A percentile compares a stretch with the other conserved stretches of the same genome.
Conservation (phyloP, 495 filamentous ascomycete species). For the Pseudoneurospora amorphoporcata region DNA sequence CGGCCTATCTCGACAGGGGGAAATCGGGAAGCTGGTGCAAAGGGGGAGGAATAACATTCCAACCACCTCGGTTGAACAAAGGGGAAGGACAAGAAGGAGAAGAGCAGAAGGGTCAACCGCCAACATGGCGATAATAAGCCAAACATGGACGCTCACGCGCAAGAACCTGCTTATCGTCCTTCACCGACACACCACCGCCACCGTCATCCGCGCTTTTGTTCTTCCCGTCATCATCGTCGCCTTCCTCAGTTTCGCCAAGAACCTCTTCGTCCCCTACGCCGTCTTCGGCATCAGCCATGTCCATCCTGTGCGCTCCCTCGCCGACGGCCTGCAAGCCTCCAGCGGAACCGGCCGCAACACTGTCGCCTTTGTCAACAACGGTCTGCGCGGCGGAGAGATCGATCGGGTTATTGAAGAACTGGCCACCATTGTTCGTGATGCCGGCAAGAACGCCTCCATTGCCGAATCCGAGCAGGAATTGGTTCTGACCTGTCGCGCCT, state of each 20-base stretch:
- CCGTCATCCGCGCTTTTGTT: conserved; percentile 56
- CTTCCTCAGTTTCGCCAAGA: conserved; percentile 57
- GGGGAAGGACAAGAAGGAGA: too few relatives aligned
- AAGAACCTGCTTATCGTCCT: conserved; percentile 69
- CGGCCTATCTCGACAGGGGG: too few relatives aligned
- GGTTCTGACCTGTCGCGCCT: conserved; percentile 50
- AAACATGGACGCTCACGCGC: conserved; percentile 59
- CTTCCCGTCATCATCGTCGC: conserved; percentile 59
- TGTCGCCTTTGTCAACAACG: conserved; percentile 74
- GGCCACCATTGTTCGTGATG: conserved; percentile 34
- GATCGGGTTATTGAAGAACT: conserved; percentile 57
- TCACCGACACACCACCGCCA: conserved; percentile 51
- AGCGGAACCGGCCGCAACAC: conserved; percentile 42
- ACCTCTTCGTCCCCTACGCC: conserved; percentile 57
- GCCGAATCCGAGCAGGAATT: conserved; percentile 45
- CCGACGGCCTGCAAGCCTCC: conserved; percentile 44
- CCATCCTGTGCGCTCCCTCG: conserved; percentile 47
- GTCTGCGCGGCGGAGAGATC: conserved; percentile 58
- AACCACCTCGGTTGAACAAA: too few relatives aligned
- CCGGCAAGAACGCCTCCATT: conserved; percentile 46
- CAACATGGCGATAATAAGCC: conserved; percentile 33
- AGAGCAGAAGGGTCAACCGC: not conserved
- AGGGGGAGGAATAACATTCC: too few relatives aligned
- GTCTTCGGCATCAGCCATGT: conserved; percentile 54
- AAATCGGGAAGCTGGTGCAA: too few relatives aligned